Conservation (phyloP, 768 basidiomycete genomes). For the Cystofilobasidium bisporidii region DNA sequence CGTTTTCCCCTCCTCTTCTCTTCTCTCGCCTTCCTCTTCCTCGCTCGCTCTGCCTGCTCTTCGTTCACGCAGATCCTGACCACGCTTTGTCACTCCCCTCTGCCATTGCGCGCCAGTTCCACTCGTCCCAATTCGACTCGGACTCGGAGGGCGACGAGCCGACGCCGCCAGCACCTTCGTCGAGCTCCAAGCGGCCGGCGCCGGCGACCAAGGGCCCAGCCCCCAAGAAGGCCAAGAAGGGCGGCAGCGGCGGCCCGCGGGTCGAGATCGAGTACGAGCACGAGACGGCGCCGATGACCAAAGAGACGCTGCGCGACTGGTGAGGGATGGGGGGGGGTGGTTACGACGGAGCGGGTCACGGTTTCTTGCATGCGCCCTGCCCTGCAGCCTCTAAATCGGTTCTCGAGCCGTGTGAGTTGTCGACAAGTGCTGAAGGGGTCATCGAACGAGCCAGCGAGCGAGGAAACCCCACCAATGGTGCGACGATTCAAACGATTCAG, state of each 20-base stretch:
- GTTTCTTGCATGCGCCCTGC: too few species aligned
- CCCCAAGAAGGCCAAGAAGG: constrained; percentile 51
- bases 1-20: constrained; percentile 23
- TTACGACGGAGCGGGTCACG: too few species aligned
- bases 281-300: constrained; percentile 54
- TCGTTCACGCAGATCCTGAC: too few species aligned
- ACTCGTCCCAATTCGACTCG: constrained; percentile 35
- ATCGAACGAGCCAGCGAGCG: too few species aligned
- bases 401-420: too few species aligned
- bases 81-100: background rate
- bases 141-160: constrained; percentile 42
- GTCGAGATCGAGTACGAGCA: constrained; percentile 80
- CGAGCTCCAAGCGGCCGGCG: constrained; percentile 55
- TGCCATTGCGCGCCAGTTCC: constrained; percentile 33
- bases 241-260: constrained; percentile 62
- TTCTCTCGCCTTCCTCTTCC: constrained; percentile 3
- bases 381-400: too few species aligned
- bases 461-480: too few species aligned
- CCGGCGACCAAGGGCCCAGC: constrained; percentile 39
- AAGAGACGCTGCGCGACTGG: constrained; percentile 43
- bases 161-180: constrained; percentile 46
- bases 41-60: background rate
- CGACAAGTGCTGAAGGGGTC: too few species aligned
- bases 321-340: constrained; percentile 17
- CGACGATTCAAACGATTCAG: too few species aligned